A percentile compares a stretch with the other conserved stretches of the same genome.
Conservation (phyloP, 2,329 filamentous ascomycete genomes). For the Rhexocercosporidium sp. region DNA sequence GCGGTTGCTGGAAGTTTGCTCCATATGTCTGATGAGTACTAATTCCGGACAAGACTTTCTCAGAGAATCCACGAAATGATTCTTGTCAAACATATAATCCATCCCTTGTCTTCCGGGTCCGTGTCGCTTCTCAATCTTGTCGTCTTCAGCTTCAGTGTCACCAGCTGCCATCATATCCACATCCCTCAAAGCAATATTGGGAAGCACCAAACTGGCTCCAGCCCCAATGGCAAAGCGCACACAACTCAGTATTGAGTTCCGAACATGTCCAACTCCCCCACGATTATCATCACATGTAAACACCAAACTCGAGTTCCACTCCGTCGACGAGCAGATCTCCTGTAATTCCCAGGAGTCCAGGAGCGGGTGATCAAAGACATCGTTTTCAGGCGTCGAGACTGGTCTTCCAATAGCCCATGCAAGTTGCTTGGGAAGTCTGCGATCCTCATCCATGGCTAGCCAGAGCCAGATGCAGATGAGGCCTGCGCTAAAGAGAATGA, state of each 20-base stretch:
- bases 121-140: constrained; percentile 26
- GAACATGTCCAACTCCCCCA: constrained; percentile 39
- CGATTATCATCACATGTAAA: constrained; percentile 37
- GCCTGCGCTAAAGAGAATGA: constrained; percentile 22
- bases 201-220: constrained; percentile 38
- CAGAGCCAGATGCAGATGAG: constrained; percentile 34
- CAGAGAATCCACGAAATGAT: constrained; percentile 38
- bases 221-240: constrained; percentile 38
- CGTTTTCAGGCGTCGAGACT: constrained; percentile 17
- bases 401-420: constrained; percentile 19
- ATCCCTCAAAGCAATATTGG: constrained; percentile 45
- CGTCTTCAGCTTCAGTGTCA: constrained; percentile 8
- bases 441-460: constrained; percentile 27
- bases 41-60: constrained; percentile 37
- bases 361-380: constrained; percentile 45
- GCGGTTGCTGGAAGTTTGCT: constrained; percentile 26
- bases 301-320: constrained; percentile 36
- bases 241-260: constrained; percentile 41
- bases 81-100: constrained; percentile 40
- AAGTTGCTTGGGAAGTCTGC: constrained; percentile 19
- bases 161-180: constrained; percentile 30
- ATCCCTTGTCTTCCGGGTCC: constrained; percentile 38
- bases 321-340: constrained; percentile 38
- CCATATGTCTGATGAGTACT: constrained; percentile 32
- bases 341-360: constrained; percentile 45